These are phyloP conservation scores for Rhodamnia argentea DNA, from an alignment of 345 rosid genomes.

Conservation along the genomic window DNA sequence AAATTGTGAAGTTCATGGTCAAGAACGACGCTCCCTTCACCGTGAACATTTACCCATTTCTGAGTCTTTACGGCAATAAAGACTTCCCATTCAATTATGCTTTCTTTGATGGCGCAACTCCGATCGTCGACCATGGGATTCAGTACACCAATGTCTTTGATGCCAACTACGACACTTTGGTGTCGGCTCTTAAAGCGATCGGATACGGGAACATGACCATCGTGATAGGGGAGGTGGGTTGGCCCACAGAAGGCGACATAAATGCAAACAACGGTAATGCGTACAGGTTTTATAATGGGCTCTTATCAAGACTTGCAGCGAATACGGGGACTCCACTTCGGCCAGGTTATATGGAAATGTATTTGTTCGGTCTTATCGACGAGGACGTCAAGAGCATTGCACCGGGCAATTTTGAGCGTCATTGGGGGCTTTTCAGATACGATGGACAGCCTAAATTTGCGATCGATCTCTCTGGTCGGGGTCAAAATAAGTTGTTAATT, in stretches of 20 bases:
- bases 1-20: conserved; percentile 1
- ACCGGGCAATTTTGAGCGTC: conserved; percentile 12
- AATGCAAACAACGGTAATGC: conserved; percentile 15
- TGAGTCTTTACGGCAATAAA: conserved; percentile 26
- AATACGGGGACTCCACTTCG: conserved; percentile 8
- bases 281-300: conserved; percentile 22
- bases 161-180: conserved; percentile 28
- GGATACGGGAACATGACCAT: conserved; percentile 20
- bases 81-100: conserved; percentile 39
- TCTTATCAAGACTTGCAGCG: neutral
- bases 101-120: conserved; percentile 27
- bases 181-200: conserved; percentile 11
- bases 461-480: conserved; percentile 1
- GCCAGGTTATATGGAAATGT: conserved; percentile 8
- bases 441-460: conserved; percentile 15
- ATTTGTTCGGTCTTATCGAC: conserved; percentile 6
- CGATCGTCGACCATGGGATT: conserved; percentile 9
- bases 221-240: conserved; percentile 25
- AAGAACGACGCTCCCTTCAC: conserved; percentile 31
- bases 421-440: conserved; percentile 13
- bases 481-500: conserved; percentile 5
- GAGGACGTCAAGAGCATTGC: conserved; percentile 8
- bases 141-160: conserved; percentile 24
- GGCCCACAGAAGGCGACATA: conserved; percentile 32
- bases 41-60: conserved; percentile 42